Evolutionary conservation across 1,139 yeast species (phyloP).

Genomic region (Protomyces lactucae-debilis): DNA sequence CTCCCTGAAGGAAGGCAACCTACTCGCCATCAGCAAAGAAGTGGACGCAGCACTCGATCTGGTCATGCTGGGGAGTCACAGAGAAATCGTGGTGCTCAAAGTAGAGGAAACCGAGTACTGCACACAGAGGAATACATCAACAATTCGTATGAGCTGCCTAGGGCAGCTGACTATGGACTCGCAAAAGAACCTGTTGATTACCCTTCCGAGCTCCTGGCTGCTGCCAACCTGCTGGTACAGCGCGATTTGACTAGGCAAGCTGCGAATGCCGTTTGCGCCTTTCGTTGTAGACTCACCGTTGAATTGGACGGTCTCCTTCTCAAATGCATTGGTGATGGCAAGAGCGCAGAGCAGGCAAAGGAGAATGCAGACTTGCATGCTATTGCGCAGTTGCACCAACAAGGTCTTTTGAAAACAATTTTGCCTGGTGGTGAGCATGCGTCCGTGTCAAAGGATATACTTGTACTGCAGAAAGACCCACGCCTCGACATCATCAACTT

Average conservation of each 20-base stretch:
- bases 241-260: not conserved
- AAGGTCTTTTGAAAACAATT: conserved; percentile 14
- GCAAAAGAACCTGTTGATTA: conserved; percentile 11
- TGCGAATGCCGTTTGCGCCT: not conserved
- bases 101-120: not conserved
- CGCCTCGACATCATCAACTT: conserved; percentile 15
- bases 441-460: not conserved
- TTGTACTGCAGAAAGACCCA: conserved; percentile 8
- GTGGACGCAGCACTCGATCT: too few relatives aligned
- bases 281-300: not conserved
- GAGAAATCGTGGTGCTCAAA: too few relatives aligned
- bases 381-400: conserved; percentile 5
- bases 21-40: too few relatives aligned
- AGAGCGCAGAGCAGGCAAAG: conserved; percentile 1
- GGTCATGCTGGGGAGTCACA: too few relatives aligned
- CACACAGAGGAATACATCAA: conserved; percentile 16
- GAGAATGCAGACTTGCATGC: conserved; percentile 15
- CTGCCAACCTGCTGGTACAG: conserved; percentile 1
- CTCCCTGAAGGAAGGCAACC: too few relatives aligned
- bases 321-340: conserved; percentile 18
- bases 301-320: conserved; percentile 6
- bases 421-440: conserved; percentile 18
- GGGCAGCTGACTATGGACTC: conserved; percentile 13
- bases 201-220: not conserved
- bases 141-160: conserved; percentile 7